Evolutionary conservation across 257 asterid genomes (phyloP).

Genomic region (Capsicum baccatum): DNA sequence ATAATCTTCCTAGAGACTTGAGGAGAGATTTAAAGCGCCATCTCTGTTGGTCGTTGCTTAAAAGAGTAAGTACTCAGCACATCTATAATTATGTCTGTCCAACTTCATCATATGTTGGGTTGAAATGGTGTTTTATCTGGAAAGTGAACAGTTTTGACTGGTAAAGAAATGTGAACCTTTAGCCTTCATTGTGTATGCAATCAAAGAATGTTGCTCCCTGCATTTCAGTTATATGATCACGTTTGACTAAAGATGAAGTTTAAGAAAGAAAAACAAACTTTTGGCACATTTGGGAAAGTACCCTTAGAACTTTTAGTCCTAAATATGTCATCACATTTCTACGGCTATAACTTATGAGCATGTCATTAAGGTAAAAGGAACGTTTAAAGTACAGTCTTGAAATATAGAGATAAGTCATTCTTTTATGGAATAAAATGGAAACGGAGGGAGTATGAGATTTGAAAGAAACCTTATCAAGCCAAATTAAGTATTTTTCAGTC

Average conservation of each 20-base stretch:
- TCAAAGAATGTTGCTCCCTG: neutral
- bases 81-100: neutral
- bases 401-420: neutral
- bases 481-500: neutral
- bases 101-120: neutral
- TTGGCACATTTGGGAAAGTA: neutral
- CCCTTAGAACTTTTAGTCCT: neutral
- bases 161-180: neutral
- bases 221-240: neutral
- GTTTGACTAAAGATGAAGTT: neutral
- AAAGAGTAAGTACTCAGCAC: neutral
- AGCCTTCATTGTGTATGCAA: neutral
- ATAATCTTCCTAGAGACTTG: constrained; percentile 29
- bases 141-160: neutral
- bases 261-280: neutral
- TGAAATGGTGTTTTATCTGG: neutral
- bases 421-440: neutral
- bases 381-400: neutral
- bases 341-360: neutral
- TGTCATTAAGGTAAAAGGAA: neutral
- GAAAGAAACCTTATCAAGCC: neutral
- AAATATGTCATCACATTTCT: neutral
- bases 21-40: constrained; percentile 32
- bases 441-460: neutral
- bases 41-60: constrained; percentile 28